A percentile compares a stretch with the other conserved stretches of the same genome.
These are phyloP conservation scores for Nemania abortiva DNA, from an alignment of 2,329 filamentous ascomycete genomes.

Conservation along the genomic window DNA sequence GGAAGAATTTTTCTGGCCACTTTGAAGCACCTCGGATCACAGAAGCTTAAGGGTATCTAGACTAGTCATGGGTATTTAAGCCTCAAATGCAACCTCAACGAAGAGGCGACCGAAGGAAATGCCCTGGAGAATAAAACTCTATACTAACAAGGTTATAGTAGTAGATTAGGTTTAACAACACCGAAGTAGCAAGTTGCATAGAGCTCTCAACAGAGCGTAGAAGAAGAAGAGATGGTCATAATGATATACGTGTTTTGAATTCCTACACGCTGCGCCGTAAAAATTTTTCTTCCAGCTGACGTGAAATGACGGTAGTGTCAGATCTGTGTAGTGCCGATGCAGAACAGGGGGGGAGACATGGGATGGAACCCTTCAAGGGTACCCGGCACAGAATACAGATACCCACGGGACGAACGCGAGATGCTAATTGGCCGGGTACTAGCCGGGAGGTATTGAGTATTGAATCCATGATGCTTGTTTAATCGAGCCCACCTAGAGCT, in stretches of 20 bases:
- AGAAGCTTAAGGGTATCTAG: slow-evolving; percentile 1
- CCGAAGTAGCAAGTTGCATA: background rate
- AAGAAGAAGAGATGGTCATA: background rate
- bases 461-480: too few species aligned
- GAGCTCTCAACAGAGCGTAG: background rate
- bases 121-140: background rate
- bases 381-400: too few species aligned
- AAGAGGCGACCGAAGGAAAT: background rate
- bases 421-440: background rate
- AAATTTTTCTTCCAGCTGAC: slow-evolving; percentile 33
- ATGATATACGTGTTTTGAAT: background rate
- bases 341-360: background rate
- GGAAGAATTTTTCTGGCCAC: background rate
- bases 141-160: background rate
- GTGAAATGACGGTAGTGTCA: slow-evolving; percentile 33
- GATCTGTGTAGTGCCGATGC: slow-evolving; percentile 16
- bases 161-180: background rate
- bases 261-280: slow-evolving; percentile 8
- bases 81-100: background rate
- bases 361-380: background rate
- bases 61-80: background rate
- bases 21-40: background rate
- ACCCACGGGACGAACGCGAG: background rate
- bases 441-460: too few species aligned
- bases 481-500: too few species aligned